A percentile compares a stretch with the other conserved stretches of the same genome.
Conservation (phyloP, 2,329 filamentous ascomycete species). For the Penicillium sp. region DNA sequence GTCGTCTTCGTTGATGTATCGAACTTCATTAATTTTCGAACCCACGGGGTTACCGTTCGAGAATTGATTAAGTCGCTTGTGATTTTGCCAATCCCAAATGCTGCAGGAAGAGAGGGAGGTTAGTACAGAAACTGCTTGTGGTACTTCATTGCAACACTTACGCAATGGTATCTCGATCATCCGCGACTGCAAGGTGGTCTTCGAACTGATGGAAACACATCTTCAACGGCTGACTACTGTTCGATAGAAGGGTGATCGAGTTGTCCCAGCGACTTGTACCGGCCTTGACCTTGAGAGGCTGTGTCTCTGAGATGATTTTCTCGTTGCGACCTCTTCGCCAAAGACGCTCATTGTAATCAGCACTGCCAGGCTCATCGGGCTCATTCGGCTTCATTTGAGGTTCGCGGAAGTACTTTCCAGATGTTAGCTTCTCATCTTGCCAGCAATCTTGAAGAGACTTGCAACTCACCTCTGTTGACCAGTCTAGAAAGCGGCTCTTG, state of each 20-base stretch:
- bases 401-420: conserved; percentile 75
- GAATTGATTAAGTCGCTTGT: conserved; percentile 71
- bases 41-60: conserved; percentile 90
- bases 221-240: conserved; percentile 80
- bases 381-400: conserved; percentile 97
- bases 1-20: conserved; percentile 98
- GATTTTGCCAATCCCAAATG: conserved; percentile 88
- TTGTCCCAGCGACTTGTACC: conserved; percentile 83
- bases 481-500: conserved; percentile 79
- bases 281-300: conserved; percentile 85
- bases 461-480: conserved; percentile 68
- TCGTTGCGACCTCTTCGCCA: conserved; percentile 94
- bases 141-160: conserved; percentile 24
- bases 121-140: neutral
- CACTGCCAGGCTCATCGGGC: conserved; percentile 90
- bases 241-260: conserved; percentile 76
- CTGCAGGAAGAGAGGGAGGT: conserved; percentile 28
- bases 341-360: conserved; percentile 89
- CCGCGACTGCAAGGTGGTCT: conserved; percentile 86
- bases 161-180: conserved; percentile 82
- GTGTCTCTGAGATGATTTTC: conserved; percentile 82
- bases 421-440: conserved; percentile 22
- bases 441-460: neutral
- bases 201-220: conserved; percentile 98
- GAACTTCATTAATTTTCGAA: conserved; percentile 87